A percentile compares a stretch with the other conserved stretches of the same genome.
phyloP scores from a whole-genome alignment of 331 rosid genomes.

The Rhamnella rubrinervis region DNA sequence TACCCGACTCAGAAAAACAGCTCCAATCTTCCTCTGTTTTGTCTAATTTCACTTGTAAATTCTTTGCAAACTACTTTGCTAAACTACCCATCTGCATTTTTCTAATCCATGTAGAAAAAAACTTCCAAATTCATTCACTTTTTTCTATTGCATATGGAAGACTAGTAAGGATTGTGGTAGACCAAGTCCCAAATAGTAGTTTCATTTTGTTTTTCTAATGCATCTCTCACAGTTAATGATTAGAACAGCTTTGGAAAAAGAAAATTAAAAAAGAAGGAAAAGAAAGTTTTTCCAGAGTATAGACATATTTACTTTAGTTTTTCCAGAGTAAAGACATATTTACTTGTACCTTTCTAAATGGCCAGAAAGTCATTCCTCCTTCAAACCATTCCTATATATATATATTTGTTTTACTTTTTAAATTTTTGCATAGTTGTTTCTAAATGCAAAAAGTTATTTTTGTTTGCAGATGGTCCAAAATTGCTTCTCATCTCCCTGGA shows the following conservation, averaged over 20 bases:
- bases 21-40: slow-evolving; percentile 20
- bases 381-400: slow-evolving; percentile 2
- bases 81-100: too few species aligned
- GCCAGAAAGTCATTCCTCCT: slow-evolving; percentile 19
- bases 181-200: not conserved
- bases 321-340: not conserved
- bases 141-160: not conserved
- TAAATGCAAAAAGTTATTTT: not conserved
- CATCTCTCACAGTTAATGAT: not conserved
- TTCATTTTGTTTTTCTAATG: not conserved
- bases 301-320: not conserved
- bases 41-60: not conserved
- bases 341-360: slow-evolving; percentile 23
- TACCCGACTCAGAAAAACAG: not conserved
- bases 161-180: not conserved
- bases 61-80: not conserved
- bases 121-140: too few species aligned
- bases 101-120: not conserved
- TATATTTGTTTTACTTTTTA: not conserved
- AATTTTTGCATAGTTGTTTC: not conserved
- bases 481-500: slow-evolving; percentile 83
- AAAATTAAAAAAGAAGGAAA: not conserved
- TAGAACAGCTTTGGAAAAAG: not conserved
- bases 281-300: not conserved
- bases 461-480: slow-evolving; percentile 72